These are phyloP conservation scores for Sanghuangporus weigelae DNA, from an alignment of 1,284 basidiomycete genomes.

Conservation along the genomic window DNA sequence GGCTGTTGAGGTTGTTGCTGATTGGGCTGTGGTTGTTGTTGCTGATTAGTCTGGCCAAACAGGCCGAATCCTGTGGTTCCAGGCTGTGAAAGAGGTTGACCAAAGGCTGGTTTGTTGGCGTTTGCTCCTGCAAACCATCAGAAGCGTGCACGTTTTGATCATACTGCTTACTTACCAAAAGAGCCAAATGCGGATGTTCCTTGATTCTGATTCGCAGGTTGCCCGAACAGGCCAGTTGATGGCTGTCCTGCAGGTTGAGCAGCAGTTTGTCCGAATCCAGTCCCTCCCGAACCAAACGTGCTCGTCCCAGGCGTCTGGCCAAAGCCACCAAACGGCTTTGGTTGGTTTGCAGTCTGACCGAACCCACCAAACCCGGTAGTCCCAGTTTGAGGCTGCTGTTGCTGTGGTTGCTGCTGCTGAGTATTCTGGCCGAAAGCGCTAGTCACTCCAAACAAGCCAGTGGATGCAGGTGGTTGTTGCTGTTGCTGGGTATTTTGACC, in stretches of 20 bases:
- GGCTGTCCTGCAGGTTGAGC: conserved; percentile 19
- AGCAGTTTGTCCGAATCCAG: conserved; percentile 17
- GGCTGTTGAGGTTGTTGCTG: conserved; percentile 14
- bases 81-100: conserved; percentile 20
- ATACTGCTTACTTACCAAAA: conserved; percentile 17
- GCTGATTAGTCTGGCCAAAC: conserved; percentile 30
- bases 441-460: conserved; percentile 8
- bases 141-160: not conserved
- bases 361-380: conserved; percentile 20
- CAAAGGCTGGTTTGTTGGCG: conserved; percentile 22
- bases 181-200: conserved; percentile 17
- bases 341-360: conserved; percentile 10
- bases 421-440: conserved; percentile 36
- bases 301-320: conserved; percentile 14
- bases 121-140: not conserved
- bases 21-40: conserved; percentile 20
- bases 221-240: conserved; percentile 18
- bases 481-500: conserved; percentile 28
- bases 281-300: conserved; percentile 14
- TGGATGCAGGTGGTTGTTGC: conserved; percentile 22
- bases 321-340: conserved; percentile 17
- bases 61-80: conserved; percentile 21
- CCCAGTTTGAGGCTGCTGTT: conserved; percentile 10
- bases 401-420: conserved; percentile 19
- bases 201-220: conserved; percentile 18